Base-by-base conservation (phyloP, 768 basidiomycete genomes). In the Russula vinacea region DNA sequence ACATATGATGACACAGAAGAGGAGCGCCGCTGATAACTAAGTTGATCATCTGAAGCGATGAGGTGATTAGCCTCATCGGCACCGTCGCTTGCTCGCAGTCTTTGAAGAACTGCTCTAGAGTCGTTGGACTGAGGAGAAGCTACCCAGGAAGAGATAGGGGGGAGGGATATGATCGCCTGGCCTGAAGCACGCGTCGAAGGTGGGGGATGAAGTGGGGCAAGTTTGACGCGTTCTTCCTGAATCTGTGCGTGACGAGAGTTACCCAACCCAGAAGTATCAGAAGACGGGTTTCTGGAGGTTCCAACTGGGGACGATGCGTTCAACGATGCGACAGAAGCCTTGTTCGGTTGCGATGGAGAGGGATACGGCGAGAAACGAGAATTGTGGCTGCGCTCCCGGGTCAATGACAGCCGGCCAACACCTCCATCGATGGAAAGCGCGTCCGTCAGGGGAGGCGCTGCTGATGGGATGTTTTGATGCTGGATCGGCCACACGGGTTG, bases 141-240 rank as follows among this genome's bases (percentile, higher is more conserved):
- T 22, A 56, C 62, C 62, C 47, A 60, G 39, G 68, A 65, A 8
- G 87, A 84, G 61, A 89, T 88, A 0, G 87, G 86, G 1, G 87
- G 88, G 4, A 89, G 71, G 1, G 85, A 82, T 65, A 85, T 86
- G 2, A 77, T 74, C 1, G 79, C 73, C 17, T 74, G 73, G 32
- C 69, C 74, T 17, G 73, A 67, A 47, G 70, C 70, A 53, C 66
- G 71, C 1, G 72, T 67, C 1, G 70, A 69, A 5, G 68, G 69
- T 16, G 77, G 76, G 22, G 78, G 71, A 17, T 77, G 78, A 50
- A 81, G 76, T 24, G 80, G 80, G 17, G 80, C 77, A 22, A 81
- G 68, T 40, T 71, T 73, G 60, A 80, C 78, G 37, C 73, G 72
- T 51, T 79, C 78, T 33, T 74, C 73, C 49, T 22, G 75, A 65